phyloP scores from a whole-genome alignment of 106 monocot species.

The Apostasia ramifera region DNA sequence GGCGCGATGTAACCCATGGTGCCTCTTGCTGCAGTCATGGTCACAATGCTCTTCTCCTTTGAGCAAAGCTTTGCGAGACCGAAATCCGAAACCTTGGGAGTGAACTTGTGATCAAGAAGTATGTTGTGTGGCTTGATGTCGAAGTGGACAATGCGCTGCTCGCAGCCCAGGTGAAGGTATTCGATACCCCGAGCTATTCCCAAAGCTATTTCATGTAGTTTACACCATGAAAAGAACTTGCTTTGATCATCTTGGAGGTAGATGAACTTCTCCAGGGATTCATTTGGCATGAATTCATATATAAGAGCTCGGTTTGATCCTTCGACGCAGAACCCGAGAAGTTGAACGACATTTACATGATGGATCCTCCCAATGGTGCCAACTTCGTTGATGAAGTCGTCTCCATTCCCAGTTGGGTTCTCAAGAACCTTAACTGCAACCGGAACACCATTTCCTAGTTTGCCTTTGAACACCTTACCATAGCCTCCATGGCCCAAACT shows the following conservation, averaged over 20 bases:
- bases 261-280: conserved; percentile 43
- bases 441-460: conserved; percentile 25
- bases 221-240: no score
- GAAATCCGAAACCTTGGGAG: conserved; percentile 33
- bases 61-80: conserved; percentile 34
- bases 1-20: conserved; percentile 34
- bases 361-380: conserved; percentile 34
- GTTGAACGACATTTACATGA: conserved; percentile 42
- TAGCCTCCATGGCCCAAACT: conserved; percentile 40
- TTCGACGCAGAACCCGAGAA: conserved; percentile 44
- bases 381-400: conserved; percentile 54
- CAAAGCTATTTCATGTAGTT: not conserved
- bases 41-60: conserved; percentile 24
- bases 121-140: not conserved
- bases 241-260: conserved; percentile 3
- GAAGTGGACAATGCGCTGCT: conserved; percentile 24
- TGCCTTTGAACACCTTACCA: conserved; percentile 33
- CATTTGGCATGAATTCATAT: conserved; percentile 49
- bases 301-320: conserved; percentile 25
- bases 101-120: conserved; percentile 28
- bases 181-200: conserved; percentile 10
- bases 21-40: conserved; percentile 32
- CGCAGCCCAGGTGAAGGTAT: conserved; percentile 26
- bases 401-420: conserved; percentile 22
- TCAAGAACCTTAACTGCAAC: conserved; percentile 37